Percentiles rank a stretch among this genome's conserved stretches.
Conservation (phyloP, 2,329 filamentous ascomycete species). For the Pestalotiopsis sp. region DNA sequence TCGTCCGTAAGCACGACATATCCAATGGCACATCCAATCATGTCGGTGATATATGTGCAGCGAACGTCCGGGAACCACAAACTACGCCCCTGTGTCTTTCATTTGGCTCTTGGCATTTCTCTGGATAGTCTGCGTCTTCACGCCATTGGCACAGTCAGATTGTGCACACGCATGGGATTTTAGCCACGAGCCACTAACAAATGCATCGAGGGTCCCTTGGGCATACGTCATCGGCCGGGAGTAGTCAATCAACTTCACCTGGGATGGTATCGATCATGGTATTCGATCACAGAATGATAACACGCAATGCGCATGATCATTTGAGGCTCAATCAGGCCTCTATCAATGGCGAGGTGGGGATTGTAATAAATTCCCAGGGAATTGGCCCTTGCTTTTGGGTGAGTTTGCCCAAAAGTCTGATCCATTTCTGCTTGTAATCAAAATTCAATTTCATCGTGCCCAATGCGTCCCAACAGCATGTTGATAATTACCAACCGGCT, state of each 20-base stretch:
- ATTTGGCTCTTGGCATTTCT: background rate
- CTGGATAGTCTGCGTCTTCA: background rate
- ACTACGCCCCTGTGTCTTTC: background rate
- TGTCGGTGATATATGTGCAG: too few relatives aligned
- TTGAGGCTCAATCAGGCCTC: too few relatives aligned
- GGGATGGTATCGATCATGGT: background rate
- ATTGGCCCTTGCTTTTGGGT: background rate
- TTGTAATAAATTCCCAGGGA: background rate
- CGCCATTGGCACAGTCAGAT: background rate
- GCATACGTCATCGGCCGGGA: background rate
- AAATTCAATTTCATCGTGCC: background rate
- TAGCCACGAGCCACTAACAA: background rate
- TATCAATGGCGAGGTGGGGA: background rate
- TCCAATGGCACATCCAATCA: too few relatives aligned
- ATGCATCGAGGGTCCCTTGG: background rate
- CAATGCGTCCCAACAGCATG: background rate
- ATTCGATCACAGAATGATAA: background rate
- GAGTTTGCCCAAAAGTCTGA: background rate
- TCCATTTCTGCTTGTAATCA: background rate
- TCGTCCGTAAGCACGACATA: too few relatives aligned
- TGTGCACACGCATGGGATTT: background rate
- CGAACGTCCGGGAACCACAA: background rate
- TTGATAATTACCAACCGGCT: background rate
- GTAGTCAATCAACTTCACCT: background rate
- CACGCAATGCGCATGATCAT: too few relatives aligned